Evolutionary conservation across 2,329 filamentous ascomycete genomes (phyloP), one percentile per base, ranked within the genome.

Genomic region (Phoma sp.): DNA sequence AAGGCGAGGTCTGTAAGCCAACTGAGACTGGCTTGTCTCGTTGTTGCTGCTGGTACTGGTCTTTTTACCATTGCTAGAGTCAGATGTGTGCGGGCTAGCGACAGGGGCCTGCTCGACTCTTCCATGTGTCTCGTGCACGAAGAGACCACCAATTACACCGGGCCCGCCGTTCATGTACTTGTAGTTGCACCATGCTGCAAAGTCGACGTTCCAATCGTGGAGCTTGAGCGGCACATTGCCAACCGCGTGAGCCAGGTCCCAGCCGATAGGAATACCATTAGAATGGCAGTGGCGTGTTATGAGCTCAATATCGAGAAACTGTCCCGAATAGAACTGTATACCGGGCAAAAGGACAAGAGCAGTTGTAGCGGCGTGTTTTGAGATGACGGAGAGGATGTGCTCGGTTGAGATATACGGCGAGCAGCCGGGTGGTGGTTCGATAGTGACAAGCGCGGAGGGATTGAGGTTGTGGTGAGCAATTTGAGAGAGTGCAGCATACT

Each of bases 111-210:
- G 22, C 45, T 68, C 63, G n/a, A 90, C 86, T 23, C 73, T 72
- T 36, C 88, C 86, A 70, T 96, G 89, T 35, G 79, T 81, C 69
- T 90, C 85, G 72, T 96, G 91, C 7, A 96, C 89, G 62, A 92
- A 96, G 0, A 88, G 79, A 0, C 89, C 91, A 1, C 85, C 91
- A 59, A 96, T 96, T 13, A 87, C 83, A 4, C 92, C 92, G 0
- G 92, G 91, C 0, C 92, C 92, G 24, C 87, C 86, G 70, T 96
- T 96, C 72, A 96, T 83, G 77, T 96, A 96, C 78, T 96, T 96
- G 82, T 96, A 96, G 14, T 88, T 93, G 75, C 92, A 96, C 92
- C 92, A 96, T 48, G 85, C 90, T 13, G 93, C 92, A 67, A 96
- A 96, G 73, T 96, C 92, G 30, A 96, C 91, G 62, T 89, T 83